Conservation (phyloP, 108 stramenopile genomes). For the Aurantiochytrium sp. region DNA sequence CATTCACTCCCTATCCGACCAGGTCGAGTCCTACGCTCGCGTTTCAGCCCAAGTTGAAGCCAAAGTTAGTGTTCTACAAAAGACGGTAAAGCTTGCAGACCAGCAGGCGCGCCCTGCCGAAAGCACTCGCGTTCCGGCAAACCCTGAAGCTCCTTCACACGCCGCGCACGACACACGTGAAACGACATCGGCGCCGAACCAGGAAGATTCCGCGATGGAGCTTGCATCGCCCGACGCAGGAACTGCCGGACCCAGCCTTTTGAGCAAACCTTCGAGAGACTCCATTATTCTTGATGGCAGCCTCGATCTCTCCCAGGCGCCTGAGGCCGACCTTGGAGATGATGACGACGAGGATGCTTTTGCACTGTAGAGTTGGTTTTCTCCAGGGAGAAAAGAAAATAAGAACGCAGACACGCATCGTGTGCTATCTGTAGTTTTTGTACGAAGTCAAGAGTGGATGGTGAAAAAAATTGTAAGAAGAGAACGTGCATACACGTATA, state of each 20-base stretch:
- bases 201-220: no score
- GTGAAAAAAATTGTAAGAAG: neutral
- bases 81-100: neutral
- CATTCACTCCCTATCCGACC: neutral
- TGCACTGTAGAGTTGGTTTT: neutral
- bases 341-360: neutral
- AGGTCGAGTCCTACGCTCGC: neutral
- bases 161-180: no score
- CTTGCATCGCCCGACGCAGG: no score
- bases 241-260: no score
- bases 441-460: neutral
- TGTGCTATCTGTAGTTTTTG: neutral
- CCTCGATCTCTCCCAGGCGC: neutral
- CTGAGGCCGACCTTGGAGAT: neutral
- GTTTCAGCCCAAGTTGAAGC: neutral
- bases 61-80: neutral
- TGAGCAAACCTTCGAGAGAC: neutral
- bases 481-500: no score
- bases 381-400: neutral
- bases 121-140: neutral
- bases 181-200: no score
- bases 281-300: neutral
- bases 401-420: neutral
- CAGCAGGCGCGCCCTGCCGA: neutral
- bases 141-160: no score